These are phyloP conservation scores for Aspergillus nomiae DNA, from an alignment of 2,329 filamentous ascomycete genomes.

Conservation along the genomic window DNA sequence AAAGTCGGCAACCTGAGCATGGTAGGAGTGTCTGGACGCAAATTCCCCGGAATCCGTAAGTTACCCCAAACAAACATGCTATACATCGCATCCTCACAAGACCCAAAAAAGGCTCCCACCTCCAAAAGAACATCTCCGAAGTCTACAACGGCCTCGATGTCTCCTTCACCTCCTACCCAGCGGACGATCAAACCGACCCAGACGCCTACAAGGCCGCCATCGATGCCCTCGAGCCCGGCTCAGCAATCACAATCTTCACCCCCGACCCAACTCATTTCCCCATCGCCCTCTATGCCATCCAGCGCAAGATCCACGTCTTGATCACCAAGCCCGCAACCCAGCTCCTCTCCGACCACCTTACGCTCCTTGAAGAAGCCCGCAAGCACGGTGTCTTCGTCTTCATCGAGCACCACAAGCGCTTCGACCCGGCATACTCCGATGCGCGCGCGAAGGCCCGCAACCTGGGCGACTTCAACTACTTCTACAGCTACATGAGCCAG, in stretches of 20 bases:
- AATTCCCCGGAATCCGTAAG: constrained; percentile 88
- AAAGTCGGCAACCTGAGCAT: constrained; percentile 86
- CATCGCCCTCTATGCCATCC: constrained; percentile 88
- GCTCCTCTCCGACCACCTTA: constrained; percentile 74
- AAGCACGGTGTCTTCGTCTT: constrained; percentile 84
- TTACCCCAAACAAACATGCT: constrained; percentile 20
- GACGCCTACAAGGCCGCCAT: constrained; percentile 88
- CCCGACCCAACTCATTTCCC: constrained; percentile 91
- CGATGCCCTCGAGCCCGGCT: constrained; percentile 76
- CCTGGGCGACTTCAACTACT: constrained; percentile 96
- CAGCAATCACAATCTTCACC: constrained; percentile 94
- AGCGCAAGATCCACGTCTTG: constrained; percentile 84
- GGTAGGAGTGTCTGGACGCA: constrained; percentile 85
- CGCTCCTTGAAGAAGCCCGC: constrained; percentile 70
- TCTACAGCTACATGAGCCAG: constrained; percentile 96
- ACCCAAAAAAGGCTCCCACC: constrained; percentile 66
- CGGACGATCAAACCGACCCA: constrained; percentile 70
- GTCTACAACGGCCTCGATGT: constrained; percentile 89
- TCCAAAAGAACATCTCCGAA: constrained; percentile 82
- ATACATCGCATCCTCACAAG: neutral
- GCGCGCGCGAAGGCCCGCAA: constrained; percentile 74
- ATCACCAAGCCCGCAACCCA: constrained; percentile 95
- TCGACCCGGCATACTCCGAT: constrained; percentile 89
- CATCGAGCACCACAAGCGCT: constrained; percentile 96
- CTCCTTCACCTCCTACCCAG: constrained; percentile 79